Conservation (phyloP, 345 rosid species). For the Moricandia moricandioides region DNA sequence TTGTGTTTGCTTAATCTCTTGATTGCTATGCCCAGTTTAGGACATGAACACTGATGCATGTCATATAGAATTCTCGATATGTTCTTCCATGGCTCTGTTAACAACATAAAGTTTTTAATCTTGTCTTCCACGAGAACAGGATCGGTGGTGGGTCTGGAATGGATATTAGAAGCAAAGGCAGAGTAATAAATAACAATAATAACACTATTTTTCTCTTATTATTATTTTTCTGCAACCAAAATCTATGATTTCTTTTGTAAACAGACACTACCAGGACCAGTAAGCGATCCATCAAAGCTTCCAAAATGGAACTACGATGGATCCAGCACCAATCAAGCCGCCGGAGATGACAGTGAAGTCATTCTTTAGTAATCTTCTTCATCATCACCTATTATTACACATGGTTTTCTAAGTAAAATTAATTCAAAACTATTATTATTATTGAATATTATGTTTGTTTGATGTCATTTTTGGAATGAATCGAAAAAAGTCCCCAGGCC, state of each 20-base stretch:
- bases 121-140: conserved; percentile 27
- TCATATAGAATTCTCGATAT: conserved; percentile 8
- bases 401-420: background rate
- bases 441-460: background rate
- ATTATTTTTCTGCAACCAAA: background rate
- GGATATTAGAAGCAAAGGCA: conserved; percentile 47
- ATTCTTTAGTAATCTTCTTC: conserved; percentile 67
- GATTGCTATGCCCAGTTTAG: background rate
- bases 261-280: conserved; percentile 81
- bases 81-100: background rate
- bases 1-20: background rate
- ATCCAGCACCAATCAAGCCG: conserved; percentile 94
- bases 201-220: background rate
- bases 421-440: background rate
- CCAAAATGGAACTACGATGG: conserved; percentile 99
- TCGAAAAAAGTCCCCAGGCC: conserved; percentile 68
- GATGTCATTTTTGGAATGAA: background rate
- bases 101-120: background rate
- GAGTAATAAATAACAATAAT: conserved; percentile 39
- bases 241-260: background rate
- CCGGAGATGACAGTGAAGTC: conserved; percentile 98
- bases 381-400: background rate
- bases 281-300: conserved; percentile 80
- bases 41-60: background rate
- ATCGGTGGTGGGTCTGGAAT: conserved; percentile 4